These are phyloP conservation scores for Zoysia matrella DNA, from an alignment of 202 grass and related monocot genomes.

Conservation along the genomic window DNA sequence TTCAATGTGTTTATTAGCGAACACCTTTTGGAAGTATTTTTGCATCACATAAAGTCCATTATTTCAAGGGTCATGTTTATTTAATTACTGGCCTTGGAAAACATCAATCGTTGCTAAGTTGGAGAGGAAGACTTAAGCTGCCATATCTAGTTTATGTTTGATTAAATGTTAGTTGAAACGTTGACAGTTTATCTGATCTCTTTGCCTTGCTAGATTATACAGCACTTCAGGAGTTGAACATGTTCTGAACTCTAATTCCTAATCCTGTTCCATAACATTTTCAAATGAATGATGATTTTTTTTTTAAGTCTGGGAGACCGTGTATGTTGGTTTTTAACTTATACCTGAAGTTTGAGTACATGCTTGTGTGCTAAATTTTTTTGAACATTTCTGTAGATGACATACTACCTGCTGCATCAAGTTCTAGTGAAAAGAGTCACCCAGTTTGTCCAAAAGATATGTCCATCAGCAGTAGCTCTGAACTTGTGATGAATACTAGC, in stretches of 20 bases:
- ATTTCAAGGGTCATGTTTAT: not conserved
- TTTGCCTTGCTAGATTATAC: conserved; percentile 9
- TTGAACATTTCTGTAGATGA: conserved; percentile 47
- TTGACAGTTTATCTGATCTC: conserved; percentile 20
- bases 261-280: conserved; percentile 7
- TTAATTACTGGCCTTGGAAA: conserved; percentile 21
- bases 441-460: conserved; percentile 30
- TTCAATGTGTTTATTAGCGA: conserved; percentile 3
- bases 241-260: not conserved
- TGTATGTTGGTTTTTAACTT: not conserved
- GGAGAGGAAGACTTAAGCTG: conserved; percentile 1
- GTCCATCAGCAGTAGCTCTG: not conserved
- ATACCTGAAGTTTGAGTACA: conserved; percentile 20
- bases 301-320: not conserved
- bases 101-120: not conserved
- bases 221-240: conserved; percentile 5
- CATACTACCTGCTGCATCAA: not conserved
- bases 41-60: not conserved
- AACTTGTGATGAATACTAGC: conserved; percentile 23
- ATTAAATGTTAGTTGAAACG: conserved; percentile 1
- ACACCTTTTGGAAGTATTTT: not conserved
- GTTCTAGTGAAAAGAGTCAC: conserved; percentile 21
- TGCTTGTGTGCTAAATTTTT: conserved; percentile 31
- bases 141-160: conserved; percentile 22
- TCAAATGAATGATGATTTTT: not conserved